These are phyloP conservation scores for Cyberlindnera petersonii DNA, from an alignment of 805 yeast species.

Conservation along the genomic window DNA sequence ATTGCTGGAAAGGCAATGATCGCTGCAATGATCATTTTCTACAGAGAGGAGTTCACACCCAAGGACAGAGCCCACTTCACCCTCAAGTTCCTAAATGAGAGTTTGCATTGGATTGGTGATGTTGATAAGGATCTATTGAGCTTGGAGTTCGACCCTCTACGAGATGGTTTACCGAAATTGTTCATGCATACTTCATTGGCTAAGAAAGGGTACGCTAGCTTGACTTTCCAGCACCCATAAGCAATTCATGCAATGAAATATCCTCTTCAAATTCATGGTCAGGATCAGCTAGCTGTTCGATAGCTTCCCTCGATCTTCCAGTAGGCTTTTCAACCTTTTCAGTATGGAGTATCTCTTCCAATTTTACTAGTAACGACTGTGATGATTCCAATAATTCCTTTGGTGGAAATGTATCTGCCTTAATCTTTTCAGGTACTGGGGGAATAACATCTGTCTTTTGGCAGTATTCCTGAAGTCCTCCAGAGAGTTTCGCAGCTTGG, in stretches of 20 bases:
- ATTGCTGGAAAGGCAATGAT: conserved; percentile 35
- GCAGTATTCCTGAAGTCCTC: conserved; percentile 15
- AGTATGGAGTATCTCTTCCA: conserved; percentile 20
- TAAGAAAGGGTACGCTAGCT: conserved; percentile 1
- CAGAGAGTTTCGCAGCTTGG: conserved; percentile 5
- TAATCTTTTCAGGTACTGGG: conserved; percentile 25
- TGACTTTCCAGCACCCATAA: conserved; percentile 5
- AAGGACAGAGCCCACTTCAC: conserved; percentile 6
- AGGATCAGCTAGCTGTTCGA: conserved; percentile 5
- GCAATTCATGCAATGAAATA: conserved; percentile 8
- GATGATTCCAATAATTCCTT: conserved; percentile 9
- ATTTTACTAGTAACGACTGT: conserved; percentile 13
- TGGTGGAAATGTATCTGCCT: conserved; percentile 20
- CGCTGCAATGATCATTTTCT: conserved; percentile 31
- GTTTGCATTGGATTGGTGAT: not conserved
- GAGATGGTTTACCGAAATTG: conserved; percentile 4
- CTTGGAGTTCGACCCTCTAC: conserved; percentile 5
- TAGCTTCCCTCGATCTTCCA: not conserved
- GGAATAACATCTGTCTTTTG: conserved; percentile 24
- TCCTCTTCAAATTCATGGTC: conserved; percentile 10
- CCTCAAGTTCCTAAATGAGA: conserved; percentile 13
- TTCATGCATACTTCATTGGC: conserved; percentile 5
- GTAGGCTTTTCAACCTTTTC: conserved; percentile 20
- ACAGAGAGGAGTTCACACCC: conserved; percentile 2
- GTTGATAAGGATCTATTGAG: not conserved